These are phyloP conservation scores for Diaporthe citriasiana DNA, from an alignment of 2,329 filamentous ascomycete species.

Conservation along the genomic window DNA sequence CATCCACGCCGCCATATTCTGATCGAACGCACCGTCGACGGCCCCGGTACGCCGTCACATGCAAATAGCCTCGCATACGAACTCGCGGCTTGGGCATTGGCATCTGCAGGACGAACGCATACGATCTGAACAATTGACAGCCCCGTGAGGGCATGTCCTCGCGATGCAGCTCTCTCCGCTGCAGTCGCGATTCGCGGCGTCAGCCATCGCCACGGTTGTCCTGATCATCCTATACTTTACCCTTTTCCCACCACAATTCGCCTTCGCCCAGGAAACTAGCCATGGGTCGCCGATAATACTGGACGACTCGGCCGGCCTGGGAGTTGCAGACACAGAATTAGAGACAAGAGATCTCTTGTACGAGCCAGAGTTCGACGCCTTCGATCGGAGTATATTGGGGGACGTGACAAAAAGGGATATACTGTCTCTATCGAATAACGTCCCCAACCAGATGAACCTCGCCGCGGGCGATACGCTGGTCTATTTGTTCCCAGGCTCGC, in stretches of 20 bases:
- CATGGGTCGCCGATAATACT: slow-evolving; percentile 45
- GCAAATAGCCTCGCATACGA: slow-evolving; percentile 5
- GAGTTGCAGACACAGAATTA: slow-evolving; percentile 42
- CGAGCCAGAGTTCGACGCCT: slow-evolving; percentile 71
- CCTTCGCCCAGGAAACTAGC: slow-evolving; percentile 70
- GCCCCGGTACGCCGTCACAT: background rate
- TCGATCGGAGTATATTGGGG: slow-evolving; percentile 75
- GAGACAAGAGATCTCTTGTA: slow-evolving; percentile 57
- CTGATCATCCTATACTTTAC: slow-evolving; percentile 73
- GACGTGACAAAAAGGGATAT: slow-evolving; percentile 63
- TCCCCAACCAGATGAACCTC: slow-evolving; percentile 70
- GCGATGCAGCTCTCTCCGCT: slow-evolving; percentile 75
- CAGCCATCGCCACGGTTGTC: slow-evolving; percentile 71
- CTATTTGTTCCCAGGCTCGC: slow-evolving; percentile 73
- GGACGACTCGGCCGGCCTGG: slow-evolving; percentile 45
- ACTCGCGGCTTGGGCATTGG: background rate
- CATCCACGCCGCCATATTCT: background rate
- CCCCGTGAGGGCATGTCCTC: slow-evolving; percentile 59
- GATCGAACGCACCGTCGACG: background rate
- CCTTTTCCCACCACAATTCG: slow-evolving; percentile 71
- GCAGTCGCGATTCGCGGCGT: slow-evolving; percentile 80
- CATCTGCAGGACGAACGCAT: slow-evolving; percentile 12
- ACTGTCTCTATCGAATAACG: slow-evolving; percentile 73
- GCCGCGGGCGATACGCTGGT: slow-evolving; percentile 72
- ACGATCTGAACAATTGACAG: slow-evolving; percentile 19